Evolutionary conservation across 225 moss, liverwort and hornwort genomes (phyloP).

Genomic region (Straminergon stramineum): DNA sequence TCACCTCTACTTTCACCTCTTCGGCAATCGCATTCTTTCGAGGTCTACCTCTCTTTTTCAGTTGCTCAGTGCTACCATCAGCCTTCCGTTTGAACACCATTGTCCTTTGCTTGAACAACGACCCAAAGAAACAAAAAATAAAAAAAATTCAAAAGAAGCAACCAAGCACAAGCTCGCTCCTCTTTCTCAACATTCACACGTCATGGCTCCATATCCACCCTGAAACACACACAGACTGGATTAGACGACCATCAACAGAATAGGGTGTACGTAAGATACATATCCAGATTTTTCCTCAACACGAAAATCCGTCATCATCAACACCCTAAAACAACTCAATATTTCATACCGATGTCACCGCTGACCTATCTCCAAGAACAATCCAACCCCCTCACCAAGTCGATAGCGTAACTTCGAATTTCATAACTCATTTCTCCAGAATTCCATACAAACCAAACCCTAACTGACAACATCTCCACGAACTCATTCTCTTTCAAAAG

Average conservation of each 20-base stretch:
- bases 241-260: not conserved
- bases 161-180: not conserved
- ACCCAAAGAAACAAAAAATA: not conserved
- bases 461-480: not conserved
- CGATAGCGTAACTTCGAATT: not conserved
- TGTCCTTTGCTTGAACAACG: not conserved
- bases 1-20: not conserved
- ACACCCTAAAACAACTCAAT: not conserved
- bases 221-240: not conserved
- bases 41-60: constrained; percentile 19
- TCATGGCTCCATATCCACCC: not conserved
- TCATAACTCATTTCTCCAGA: not conserved
- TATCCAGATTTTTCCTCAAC: too few relatives aligned
- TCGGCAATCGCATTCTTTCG: not conserved
- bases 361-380: not conserved
- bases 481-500: not conserved
- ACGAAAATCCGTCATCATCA: not conserved
- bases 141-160: not conserved
- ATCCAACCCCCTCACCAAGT: not conserved
- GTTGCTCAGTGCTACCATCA: not conserved
- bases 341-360: not conserved
- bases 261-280: not conserved
- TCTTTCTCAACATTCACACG: not conserved
- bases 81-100: constrained; percentile 27
- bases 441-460: not conserved